Percentiles rank a stretch among this genome's conserved stretches.
phyloP scores from a whole-genome alignment of 495 filamentous ascomycete species.

The Aspergillus saccharolyticus region DNA sequence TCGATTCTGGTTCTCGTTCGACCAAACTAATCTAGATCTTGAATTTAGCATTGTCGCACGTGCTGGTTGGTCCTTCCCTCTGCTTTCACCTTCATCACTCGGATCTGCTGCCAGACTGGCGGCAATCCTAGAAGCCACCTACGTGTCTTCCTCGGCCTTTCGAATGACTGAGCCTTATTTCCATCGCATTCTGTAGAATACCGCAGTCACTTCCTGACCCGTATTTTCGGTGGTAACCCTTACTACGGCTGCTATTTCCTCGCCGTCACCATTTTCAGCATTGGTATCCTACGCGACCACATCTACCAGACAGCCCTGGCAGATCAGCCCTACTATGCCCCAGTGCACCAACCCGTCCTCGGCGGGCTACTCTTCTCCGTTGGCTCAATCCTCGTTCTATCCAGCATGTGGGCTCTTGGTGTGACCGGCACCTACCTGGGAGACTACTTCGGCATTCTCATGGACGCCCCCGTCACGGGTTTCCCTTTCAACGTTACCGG shows the following conservation, averaged over 20 bases:
- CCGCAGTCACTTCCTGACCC: conserved; percentile 80
- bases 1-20: background rate
- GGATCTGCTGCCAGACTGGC: background rate
- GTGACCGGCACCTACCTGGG: conserved; percentile 95
- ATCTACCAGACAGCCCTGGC: conserved; percentile 47
- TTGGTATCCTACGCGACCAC: conserved; percentile 82
- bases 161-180: conserved; percentile 8
- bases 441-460: conserved; percentile 97
- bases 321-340: conserved; percentile 40
- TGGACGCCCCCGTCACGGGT: conserved; percentile 86
- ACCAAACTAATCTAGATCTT: conserved; percentile 13
- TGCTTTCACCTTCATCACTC: background rate
- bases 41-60: conserved; percentile 41
- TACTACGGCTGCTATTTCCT: conserved; percentile 86
- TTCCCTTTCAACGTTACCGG: conserved; percentile 94
- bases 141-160: background rate
- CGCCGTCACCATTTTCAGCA: conserved; percentile 79
- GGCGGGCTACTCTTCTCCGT: conserved; percentile 63
- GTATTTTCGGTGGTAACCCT: conserved; percentile 70
- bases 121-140: background rate
- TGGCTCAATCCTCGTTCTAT: conserved; percentile 82
- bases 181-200: conserved; percentile 60
- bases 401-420: conserved; percentile 87
- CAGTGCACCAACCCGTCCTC: conserved; percentile 65
- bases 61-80: conserved; percentile 32